Percentiles rank a stretch among this genome's conserved stretches.
phyloP scores from a whole-genome alignment of 2,329 filamentous ascomycete species.

The Aspergillus quadricinctus region DNA sequence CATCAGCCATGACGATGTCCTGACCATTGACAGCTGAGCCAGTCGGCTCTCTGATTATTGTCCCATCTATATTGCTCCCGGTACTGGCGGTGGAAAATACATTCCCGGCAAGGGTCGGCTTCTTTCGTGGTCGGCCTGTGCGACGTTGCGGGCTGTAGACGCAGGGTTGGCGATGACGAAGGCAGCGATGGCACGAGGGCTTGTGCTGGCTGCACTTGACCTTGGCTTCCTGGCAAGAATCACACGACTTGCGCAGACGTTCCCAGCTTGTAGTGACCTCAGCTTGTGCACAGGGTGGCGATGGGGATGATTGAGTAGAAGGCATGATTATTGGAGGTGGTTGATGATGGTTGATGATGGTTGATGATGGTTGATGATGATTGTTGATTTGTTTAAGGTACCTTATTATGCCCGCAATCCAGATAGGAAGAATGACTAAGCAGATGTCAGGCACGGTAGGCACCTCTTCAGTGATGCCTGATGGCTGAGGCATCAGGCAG shows the following conservation, averaged over 20 bases:
- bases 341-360: neutral
- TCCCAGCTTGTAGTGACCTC: neutral
- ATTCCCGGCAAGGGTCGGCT: neutral
- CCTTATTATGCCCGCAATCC: no score
- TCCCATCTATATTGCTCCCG: neutral
- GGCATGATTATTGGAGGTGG: neutral
- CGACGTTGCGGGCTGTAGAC: constrained; percentile 7
- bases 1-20: constrained; percentile 2
- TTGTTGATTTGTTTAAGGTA: no score
- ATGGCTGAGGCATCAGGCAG: no score
- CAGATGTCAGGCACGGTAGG: no score
- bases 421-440: no score
- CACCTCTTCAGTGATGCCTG: no score
- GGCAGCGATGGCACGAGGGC: constrained; percentile 6
- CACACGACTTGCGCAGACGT: constrained; percentile 5
- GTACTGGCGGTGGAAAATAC: neutral
- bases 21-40: neutral
- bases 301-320: neutral
- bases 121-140: constrained; percentile 4
- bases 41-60: neutral
- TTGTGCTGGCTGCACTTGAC: constrained; percentile 11
- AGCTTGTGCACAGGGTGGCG: neutral
- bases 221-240: constrained; percentile 5
- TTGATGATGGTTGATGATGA: no score
- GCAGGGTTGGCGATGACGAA: constrained; percentile 4